Evolutionary conservation across 257 asterid genomes (phyloP).

Genomic region (Gentiana macrophylla): DNA sequence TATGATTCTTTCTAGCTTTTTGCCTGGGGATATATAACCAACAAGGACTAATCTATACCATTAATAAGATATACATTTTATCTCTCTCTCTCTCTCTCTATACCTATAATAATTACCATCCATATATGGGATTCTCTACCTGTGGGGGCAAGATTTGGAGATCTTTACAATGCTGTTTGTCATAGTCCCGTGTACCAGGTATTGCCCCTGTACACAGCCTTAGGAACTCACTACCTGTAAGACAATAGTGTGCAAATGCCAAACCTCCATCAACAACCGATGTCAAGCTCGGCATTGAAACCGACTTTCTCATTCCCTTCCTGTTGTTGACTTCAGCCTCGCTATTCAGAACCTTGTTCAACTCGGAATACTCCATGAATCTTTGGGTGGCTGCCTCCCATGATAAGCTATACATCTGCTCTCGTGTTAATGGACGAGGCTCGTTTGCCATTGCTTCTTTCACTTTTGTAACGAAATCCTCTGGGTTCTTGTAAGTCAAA

Average conservation of each 20-base stretch:
- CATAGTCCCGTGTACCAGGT: constrained; percentile 72
- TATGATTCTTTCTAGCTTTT: too few relatives aligned
- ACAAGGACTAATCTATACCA: too few relatives aligned
- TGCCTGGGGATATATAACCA: too few relatives aligned
- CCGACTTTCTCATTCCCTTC: constrained; percentile 37
- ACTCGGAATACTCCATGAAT: constrained; percentile 78
- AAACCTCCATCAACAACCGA: constrained; percentile 76
- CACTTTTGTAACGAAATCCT: constrained; percentile 81
- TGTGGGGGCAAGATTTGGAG: constrained; percentile 72
- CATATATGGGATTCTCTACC: constrained; percentile 90
- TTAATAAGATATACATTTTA: too few relatives aligned
- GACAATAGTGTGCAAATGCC: constrained; percentile 81
- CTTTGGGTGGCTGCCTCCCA: constrained; percentile 99
- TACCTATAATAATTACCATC: constrained; percentile 46
- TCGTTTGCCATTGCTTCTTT: constrained; percentile 88
- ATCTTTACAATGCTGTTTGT: constrained; percentile 68
- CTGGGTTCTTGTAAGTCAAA: constrained; percentile 73
- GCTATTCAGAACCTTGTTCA: constrained; percentile 43
- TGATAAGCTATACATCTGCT: constrained; percentile 68
- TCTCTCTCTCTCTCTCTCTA: too few relatives aligned
- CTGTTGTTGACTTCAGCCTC: constrained; percentile 18
- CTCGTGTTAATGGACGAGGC: constrained; percentile 81
- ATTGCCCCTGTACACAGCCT: constrained; percentile 82
- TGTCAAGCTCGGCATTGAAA: constrained; percentile 54
- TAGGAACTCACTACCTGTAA: constrained; percentile 82